Base-by-base conservation (phyloP, 1,284 basidiomycete species). In the Ustilago shanxiensis region DNA sequence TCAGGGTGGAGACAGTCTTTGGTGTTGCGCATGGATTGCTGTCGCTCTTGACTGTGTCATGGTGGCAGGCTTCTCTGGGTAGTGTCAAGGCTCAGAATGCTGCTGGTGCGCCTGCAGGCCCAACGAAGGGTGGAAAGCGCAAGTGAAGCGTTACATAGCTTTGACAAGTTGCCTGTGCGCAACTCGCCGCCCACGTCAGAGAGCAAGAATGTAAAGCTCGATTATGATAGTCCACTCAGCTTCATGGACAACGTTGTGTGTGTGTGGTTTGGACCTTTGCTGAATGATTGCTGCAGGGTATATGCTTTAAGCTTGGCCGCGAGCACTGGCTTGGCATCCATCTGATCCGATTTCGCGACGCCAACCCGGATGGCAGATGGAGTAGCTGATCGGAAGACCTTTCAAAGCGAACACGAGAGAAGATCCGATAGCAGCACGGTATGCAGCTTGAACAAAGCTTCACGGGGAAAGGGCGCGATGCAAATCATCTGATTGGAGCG, bases 11-110 rank as follows among this genome's bases (percentile, higher is more conserved):
- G 13, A 59, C 57, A 13, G 47, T 75, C 13, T 50, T 68, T 4
- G 80, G 70, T 8, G 66, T 70, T 1, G 52, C 66, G 2, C 80
- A 80, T 50, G 80, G 75, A 14, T 11, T 79, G 14, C 41, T 80
- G 24, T 70, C 75, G 18, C 50, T 80, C 9, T 20, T 80, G 28
- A 68, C 61, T 1, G 69, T 76, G 3, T 45, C 49, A 0, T 81
- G 78, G 80, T 79, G 67, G 74, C 74, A 77, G 55, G 55, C 74
- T 9, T 55, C 54, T 16, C 26, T 77, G 31, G 69, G 66, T 3
- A 51, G 61, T 20, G 74, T 77, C 10, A 41, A 41, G 55, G 74
- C 74, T 26, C 49, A 70, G 10, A 33, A 28, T 28, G 49, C 50
- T n/a, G 49, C 58, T 18, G 56, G 28, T 29, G 29, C 29, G 5